These are phyloP conservation scores for Penicillium atrosanguineum DNA, from an alignment of 495 filamentous ascomycete species.

Conservation along the genomic window DNA sequence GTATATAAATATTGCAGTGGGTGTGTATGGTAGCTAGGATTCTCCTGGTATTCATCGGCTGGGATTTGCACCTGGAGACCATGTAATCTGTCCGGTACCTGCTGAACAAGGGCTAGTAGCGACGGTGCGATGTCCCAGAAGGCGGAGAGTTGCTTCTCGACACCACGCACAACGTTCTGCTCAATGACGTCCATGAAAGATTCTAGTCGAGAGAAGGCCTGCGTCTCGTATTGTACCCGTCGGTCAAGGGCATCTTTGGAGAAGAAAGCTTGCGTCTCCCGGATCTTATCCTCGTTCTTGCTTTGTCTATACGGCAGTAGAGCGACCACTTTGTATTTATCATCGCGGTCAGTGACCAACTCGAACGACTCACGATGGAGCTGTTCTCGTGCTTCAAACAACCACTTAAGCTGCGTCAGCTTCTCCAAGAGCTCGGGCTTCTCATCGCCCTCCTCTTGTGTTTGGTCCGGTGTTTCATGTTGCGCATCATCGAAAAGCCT, in stretches of 20 bases:
- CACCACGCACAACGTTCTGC: conserved; percentile 78
- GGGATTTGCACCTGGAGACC: conserved; percentile 70
- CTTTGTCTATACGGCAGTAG: conserved; percentile 74
- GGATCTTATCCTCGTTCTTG: conserved; percentile 68
- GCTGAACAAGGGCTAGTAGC: conserved; percentile 70
- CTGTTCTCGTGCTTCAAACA: conserved; percentile 88
- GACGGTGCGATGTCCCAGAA: conserved; percentile 98
- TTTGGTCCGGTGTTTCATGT: conserved; percentile 69
- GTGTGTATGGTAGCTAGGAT: conserved; percentile 70
- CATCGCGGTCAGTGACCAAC: conserved; percentile 76
- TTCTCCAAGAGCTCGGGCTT: conserved; percentile 92
- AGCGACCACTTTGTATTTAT: conserved; percentile 78
- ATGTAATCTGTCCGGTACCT: conserved; percentile 60
- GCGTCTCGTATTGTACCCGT: conserved; percentile 59
- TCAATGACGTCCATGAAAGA: conserved; percentile 81
- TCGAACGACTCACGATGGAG: conserved; percentile 83
- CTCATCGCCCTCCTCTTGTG: conserved; percentile 93
- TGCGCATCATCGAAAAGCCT: conserved; percentile 72
- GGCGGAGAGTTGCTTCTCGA: conserved; percentile 84
- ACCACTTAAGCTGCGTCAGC: conserved; percentile 92
- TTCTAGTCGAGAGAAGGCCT: conserved; percentile 66
- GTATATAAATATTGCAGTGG: conserved; percentile 87
- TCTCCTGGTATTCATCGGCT: conserved; percentile 74
- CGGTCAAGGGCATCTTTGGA: conserved; percentile 69
- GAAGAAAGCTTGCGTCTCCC: conserved; percentile 78